phyloP scores from a whole-genome alignment of 2,329 filamentous ascomycete genomes.

The Clarireedia hainanense region DNA sequence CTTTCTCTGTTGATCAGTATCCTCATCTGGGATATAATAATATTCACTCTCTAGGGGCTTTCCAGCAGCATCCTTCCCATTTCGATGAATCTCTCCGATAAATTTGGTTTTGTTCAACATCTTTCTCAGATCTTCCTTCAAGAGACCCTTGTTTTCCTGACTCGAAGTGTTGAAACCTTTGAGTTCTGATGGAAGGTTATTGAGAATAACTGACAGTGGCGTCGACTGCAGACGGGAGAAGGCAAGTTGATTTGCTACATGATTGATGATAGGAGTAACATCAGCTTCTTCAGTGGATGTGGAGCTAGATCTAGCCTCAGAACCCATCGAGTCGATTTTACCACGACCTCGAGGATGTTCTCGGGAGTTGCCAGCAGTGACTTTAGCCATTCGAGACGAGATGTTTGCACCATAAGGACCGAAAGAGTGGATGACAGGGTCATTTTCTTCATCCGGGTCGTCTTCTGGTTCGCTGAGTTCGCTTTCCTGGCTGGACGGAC shows the following conservation, averaged over 20 bases:
- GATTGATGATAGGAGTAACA: conserved; percentile 55
- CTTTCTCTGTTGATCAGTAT: conserved; percentile 69
- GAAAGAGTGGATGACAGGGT: conserved; percentile 86
- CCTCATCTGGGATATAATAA: conserved; percentile 87
- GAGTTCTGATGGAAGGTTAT: conserved; percentile 67
- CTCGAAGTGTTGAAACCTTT: conserved; percentile 32
- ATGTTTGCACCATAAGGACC: conserved; percentile 83
- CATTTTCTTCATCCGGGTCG: conserved; percentile 87
- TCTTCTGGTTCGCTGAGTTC: conserved; percentile 50
- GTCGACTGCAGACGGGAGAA: conserved; percentile 90
- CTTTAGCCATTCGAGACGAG: conserved; percentile 71
- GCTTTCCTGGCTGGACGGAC: conserved; percentile 35
- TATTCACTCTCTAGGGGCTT: conserved; percentile 93
- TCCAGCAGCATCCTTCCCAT: conserved; percentile 93
- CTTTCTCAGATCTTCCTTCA: conserved; percentile 55
- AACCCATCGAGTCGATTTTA: conserved; percentile 17
- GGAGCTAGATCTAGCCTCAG: conserved; percentile 20
- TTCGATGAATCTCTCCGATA: conserved; percentile 79
- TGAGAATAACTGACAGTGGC: conserved; percentile 81
- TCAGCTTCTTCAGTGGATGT: conserved; percentile 33
- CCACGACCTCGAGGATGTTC: conserved; percentile 30
- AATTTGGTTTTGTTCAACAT: conserved; percentile 69
- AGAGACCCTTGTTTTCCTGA: conserved; percentile 38
- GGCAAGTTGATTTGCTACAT: conserved; percentile 90
- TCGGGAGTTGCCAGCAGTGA: conserved; percentile 59